phyloP scores from a whole-genome alignment of 345 rosid species.

The Triadica sebifera region DNA sequence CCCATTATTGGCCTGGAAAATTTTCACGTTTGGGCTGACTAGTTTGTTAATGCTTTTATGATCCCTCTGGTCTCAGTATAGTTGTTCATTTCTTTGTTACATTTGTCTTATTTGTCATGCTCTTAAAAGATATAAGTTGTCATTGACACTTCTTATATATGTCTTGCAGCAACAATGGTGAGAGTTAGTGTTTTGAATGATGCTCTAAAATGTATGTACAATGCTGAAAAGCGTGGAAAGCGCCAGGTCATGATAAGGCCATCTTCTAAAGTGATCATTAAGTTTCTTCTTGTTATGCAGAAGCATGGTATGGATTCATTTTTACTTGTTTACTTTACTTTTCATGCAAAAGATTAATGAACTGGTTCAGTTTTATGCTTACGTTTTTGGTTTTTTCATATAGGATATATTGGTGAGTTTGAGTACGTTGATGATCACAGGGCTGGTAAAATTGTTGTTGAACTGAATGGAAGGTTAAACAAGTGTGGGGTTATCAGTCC shows the following conservation, averaged over 20 bases:
- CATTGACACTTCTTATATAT: neutral
- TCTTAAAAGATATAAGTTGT: neutral
- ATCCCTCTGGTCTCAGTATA: neutral
- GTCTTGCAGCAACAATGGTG: constrained; percentile 26
- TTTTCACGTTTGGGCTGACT: too few species aligned
- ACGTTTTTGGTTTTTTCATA: neutral
- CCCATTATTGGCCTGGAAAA: too few species aligned
- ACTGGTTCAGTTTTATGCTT: neutral
- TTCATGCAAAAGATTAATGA: neutral
- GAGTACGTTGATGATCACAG: constrained; percentile 38
- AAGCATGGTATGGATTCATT: constrained; percentile 21
- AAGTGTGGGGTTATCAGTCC: constrained; percentile 39
- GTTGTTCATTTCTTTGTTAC: neutral
- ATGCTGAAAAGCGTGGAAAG: constrained; percentile 37
- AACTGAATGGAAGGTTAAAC: constrained; percentile 32
- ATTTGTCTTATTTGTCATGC: neutral
- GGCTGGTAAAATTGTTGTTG: constrained; percentile 35
- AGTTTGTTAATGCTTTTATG: neutral
- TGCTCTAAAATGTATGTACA: constrained; percentile 36
- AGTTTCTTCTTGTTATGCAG: constrained; percentile 32
- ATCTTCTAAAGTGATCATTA: constrained; percentile 33
- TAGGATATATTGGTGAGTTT: constrained; percentile 36
- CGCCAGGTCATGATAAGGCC: constrained; percentile 37
- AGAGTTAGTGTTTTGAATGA: constrained; percentile 33
- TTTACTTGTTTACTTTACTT: neutral